Base-by-base conservation (phyloP, 371 early-diverging fungal species). In the Lichtheimia hyalospora region DNA sequence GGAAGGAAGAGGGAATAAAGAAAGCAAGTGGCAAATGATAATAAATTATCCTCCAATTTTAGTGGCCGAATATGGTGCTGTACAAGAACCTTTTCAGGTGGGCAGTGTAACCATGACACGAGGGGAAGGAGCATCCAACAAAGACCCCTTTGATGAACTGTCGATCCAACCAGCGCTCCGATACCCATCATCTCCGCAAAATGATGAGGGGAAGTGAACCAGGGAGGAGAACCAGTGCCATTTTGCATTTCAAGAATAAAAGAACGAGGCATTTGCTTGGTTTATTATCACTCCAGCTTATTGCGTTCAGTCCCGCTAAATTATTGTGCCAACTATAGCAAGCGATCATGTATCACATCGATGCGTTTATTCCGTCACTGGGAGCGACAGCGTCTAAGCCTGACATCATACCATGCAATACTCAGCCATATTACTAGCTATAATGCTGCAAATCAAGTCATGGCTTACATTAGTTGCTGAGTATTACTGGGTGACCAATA, bases 1-100 rank as follows among this genome's bases (percentile, higher is more conserved):
- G 23, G 59, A 59, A 39, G 42, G 52, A 49, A 21, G 41, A 42
- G n/a, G 16, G 40, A 55, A 42, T 34, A 39, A 39, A 40, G 18
- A 13, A 51, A n/a, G 46, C 16, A 46, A 14, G 46, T 46, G 46
- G 18, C n/a, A 46, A 46, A 46, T 10, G 18, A 46, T 46, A 46
- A 46, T 46, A 34, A 46, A 46, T 46, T 46, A 12, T 21, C 18
- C n/a, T 46, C 21, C 7, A 46, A 46, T 34, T 46, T 46, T 21
- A 46, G 46, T 46, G 46, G 21, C 46, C 46, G 46, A 46, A n/a
- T 18, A 46, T 46, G 46, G n/a, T 46, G 46, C 15, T 46, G 46
- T n/a, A 46, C 46, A 46, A 46, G 46, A 5, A 21, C 46, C 46
- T 18, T 46, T 46, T 46, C 46, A 2, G 44, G 46, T 46, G 34